Evolutionary conservation across 2,329 filamentous ascomycete species (phyloP).

Genomic region (Lachnellula hyalina): DNA sequence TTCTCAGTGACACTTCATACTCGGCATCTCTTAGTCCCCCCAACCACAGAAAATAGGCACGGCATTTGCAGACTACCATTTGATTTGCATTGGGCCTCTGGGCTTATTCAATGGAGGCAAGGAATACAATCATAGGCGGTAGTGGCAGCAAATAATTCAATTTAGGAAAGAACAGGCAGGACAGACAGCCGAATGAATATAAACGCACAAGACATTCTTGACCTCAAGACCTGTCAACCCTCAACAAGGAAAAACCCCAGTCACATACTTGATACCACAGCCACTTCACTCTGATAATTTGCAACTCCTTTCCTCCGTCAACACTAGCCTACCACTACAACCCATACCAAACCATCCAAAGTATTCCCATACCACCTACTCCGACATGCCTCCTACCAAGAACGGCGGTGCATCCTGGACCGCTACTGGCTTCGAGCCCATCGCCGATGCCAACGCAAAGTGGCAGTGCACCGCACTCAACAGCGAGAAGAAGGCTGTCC

Average conservation of each 20-base stretch:
- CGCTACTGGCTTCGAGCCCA: not conserved
- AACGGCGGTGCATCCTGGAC: not conserved
- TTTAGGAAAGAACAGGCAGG: not conserved
- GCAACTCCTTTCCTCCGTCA: no score
- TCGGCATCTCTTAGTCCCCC: no score
- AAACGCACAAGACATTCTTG: no score
- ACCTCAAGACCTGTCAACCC: no score
- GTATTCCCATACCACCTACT: not conserved
- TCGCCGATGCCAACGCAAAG: not conserved
- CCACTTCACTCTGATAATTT: no score
- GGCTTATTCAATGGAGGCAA: not conserved
- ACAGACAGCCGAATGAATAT: no score
- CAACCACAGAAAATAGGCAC: no score
- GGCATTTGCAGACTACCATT: no score
- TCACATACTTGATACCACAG: no score
- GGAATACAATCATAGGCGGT: not conserved
- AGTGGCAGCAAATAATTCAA: not conserved
- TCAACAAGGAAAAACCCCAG: no score
- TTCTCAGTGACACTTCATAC: no score
- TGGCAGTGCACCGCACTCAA: not conserved
- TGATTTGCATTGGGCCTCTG: not conserved
- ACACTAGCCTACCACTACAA: not conserved
- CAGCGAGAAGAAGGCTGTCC: not conserved
- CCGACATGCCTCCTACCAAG: not conserved
- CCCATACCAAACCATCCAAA: not conserved